phyloP scores from a whole-genome alignment of 305 asterid species.

The Solanum aculeatissimum region DNA sequence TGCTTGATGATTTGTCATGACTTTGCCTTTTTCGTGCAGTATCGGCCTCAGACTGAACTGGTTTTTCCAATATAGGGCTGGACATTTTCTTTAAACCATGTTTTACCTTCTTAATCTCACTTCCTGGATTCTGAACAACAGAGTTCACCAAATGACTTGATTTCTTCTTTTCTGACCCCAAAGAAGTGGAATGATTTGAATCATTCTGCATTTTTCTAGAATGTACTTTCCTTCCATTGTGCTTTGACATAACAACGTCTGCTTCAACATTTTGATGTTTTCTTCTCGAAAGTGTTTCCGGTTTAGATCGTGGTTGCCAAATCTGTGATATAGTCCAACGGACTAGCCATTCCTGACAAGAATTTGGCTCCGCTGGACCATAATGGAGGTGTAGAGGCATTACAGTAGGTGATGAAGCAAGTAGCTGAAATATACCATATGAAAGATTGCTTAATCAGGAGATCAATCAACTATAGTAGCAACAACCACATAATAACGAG shows the following conservation, averaged over 20 bases:
- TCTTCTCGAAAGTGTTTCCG: not conserved
- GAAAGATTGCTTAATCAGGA: not conserved
- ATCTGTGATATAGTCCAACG: constrained; percentile 38
- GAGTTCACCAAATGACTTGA: constrained; percentile 16
- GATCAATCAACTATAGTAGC: not conserved
- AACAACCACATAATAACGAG: not conserved
- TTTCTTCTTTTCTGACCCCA: constrained; percentile 25
- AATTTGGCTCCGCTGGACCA: constrained; percentile 32
- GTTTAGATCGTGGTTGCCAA: constrained; percentile 18
- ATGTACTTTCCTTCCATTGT: constrained; percentile 7
- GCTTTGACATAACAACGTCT: constrained; percentile 10
- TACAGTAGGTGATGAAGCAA: constrained; percentile 19
- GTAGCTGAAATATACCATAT: constrained; percentile 31
- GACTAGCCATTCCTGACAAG: constrained; percentile 38
- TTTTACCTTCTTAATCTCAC: constrained; percentile 27
- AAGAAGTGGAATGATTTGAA: constrained; percentile 1
- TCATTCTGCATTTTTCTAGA: constrained; percentile 6
- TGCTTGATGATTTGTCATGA: constrained; percentile 11
- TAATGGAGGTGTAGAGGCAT: constrained; percentile 33
- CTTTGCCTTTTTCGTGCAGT: constrained; percentile 9
- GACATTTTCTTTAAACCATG: constrained; percentile 23
- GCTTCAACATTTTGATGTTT: constrained; percentile 12
- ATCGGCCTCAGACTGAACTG: constrained; percentile 13
- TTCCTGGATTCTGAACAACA: constrained; percentile 12
- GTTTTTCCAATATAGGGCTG: constrained; percentile 8